These are phyloP conservation scores for Endocladia muricata DNA, from an alignment of 31 red algal genomes.

Conservation along the genomic window DNA sequence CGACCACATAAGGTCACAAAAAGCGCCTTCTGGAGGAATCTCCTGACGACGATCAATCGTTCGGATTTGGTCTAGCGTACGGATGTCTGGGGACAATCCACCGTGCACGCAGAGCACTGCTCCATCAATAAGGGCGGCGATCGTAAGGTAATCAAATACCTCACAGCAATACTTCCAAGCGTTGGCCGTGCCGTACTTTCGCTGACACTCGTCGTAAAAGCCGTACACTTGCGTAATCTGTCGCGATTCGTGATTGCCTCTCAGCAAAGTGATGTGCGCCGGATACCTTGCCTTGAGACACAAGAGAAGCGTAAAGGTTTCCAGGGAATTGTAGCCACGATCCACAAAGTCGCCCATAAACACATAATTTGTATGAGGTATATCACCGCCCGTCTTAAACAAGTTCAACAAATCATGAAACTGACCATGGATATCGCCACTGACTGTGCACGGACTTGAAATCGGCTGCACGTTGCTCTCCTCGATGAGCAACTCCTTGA, in stretches of 20 bases:
- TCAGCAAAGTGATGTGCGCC: slow-evolving; percentile 69
- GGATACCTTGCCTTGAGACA: slow-evolving; percentile 88
- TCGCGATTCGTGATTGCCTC: slow-evolving; percentile 85
- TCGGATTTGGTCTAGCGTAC: slow-evolving; percentile 89
- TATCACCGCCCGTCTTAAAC: slow-evolving; percentile 83
- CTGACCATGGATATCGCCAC: slow-evolving; percentile 87
- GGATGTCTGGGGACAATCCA: slow-evolving; percentile 78
- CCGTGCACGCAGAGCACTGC: slow-evolving; percentile 82
- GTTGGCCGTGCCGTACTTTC: slow-evolving; percentile 92
- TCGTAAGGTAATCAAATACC: slow-evolving; percentile 86
- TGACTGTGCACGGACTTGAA: slow-evolving; percentile 88
- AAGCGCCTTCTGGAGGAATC: slow-evolving; percentile 92
- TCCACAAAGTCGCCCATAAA: slow-evolving; percentile 96
- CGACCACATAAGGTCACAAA: slow-evolving; percentile 95
- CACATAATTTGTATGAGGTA: slow-evolving; percentile 83
- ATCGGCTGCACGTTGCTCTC: slow-evolving; percentile 99
- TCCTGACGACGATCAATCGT: slow-evolving; percentile 86
- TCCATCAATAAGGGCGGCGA: slow-evolving; percentile 84
- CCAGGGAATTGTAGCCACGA: slow-evolving; percentile 86
- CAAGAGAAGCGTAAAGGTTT: slow-evolving; percentile 80
- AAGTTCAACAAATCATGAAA: slow-evolving; percentile 83
- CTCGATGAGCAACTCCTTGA: slow-evolving; percentile 94
- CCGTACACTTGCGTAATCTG: slow-evolving; percentile 96
- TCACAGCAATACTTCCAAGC: slow-evolving; percentile 95
- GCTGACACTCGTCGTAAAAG: slow-evolving; percentile 93